Evolutionary conservation across 371 early-diverging fungal genomes (phyloP), one percentile per base, ranked within the genome.

Genomic region (Lichtheimia ornata): DNA sequence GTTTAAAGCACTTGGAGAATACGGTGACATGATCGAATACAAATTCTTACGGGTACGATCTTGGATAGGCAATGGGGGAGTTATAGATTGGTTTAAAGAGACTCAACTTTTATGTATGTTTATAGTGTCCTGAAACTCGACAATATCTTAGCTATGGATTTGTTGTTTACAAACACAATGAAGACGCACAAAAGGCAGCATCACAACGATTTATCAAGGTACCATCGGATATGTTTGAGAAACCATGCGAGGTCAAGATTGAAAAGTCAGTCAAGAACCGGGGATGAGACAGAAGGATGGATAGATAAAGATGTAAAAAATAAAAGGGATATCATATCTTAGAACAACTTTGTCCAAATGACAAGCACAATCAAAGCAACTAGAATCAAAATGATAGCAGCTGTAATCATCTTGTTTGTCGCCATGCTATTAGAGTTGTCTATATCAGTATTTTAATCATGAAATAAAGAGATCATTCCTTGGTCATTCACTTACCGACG

Each of bases 351-450:
- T 69, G 89, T 77, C 71, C 86, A 93, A 28, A 97, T 72, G 17
- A 95, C 88, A 60, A 94, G 85, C 13, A 93, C 70, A 62, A 97
- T 95, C 28, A 97, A 69, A 13, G 91, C 81, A 22, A 93, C 83
- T 15, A 96, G 84, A 40, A 93, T 76, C 25, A 88, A 73, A 59
- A 97, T 91, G 65, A 96, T 94, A 12, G 89, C 90, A 17, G 86
- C 91, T 0, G 94, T 92, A 42, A 97, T 87, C 71, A 94, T 66
- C 71, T 93, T 93, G 87, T 94, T 95, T 18, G 91, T 88, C 20
- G 89, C 85, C 89, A 96, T 87, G 43, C 97, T 95, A 81, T 53
- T 40, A 45, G 35, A 35, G 9, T 9, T 9, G 9, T 9, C 35
- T 35, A 35, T 11, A 35, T 35, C 35, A 35, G 35, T 35, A 35